Conservation (phyloP, 2,329 filamentous ascomycete genomes). For the Dactylellina parvicollis region DNA sequence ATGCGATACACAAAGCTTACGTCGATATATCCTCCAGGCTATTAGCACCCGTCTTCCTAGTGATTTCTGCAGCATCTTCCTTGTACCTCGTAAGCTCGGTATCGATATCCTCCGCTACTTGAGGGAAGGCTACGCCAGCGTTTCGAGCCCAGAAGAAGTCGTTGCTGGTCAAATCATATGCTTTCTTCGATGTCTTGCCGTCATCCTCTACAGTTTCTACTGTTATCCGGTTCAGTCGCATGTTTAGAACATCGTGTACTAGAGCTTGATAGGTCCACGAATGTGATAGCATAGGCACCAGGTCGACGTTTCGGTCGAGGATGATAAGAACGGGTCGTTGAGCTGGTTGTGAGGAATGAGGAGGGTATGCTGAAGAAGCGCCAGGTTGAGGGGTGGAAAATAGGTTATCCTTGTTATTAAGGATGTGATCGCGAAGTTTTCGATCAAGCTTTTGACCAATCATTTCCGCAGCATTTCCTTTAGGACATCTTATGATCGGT, state of each 20-base stretch:
- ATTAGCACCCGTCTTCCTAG: conserved; percentile 90
- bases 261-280: conserved; percentile 74
- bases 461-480: conserved; percentile 90
- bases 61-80: conserved; percentile 92
- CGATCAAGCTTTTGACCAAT: conserved; percentile 93
- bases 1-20: conserved; percentile 39
- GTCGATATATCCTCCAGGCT: conserved; percentile 84
- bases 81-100: conserved; percentile 93
- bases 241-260: conserved; percentile 74
- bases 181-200: conserved; percentile 77
- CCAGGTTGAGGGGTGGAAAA: conserved; percentile 71
- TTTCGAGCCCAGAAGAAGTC: conserved; percentile 99
- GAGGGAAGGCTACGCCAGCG: conserved; percentile 87
- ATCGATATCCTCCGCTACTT: conserved; percentile 96
- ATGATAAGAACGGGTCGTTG: conserved; percentile 90
- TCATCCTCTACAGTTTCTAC: conserved; percentile 85
- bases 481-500: conserved; percentile 93
- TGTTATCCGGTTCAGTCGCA: conserved; percentile 91
- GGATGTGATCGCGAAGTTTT: conserved; percentile 92
- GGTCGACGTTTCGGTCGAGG: conserved; percentile 91
- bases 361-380: conserved; percentile 65
- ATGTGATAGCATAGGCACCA: conserved; percentile 98
- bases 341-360: conserved; percentile 70
- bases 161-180: conserved; percentile 86
- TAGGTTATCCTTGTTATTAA: conserved; percentile 91